Percentiles rank a stretch among this genome's conserved stretches.
phyloP scores from a whole-genome alignment of 768 basidiomycete genomes.

The Kwoniella mangroviensis region DNA sequence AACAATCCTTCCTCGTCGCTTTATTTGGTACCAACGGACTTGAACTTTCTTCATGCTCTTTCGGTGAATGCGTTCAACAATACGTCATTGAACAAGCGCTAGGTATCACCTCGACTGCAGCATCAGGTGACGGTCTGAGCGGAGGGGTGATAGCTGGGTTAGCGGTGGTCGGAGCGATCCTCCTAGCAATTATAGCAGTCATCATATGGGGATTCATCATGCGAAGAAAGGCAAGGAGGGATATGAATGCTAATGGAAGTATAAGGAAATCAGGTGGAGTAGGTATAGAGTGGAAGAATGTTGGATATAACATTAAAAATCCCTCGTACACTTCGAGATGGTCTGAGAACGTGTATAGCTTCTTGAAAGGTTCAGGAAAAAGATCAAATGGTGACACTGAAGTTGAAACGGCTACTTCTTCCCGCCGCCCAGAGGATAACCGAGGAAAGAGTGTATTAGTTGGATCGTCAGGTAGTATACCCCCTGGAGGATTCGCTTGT shows the following conservation, averaged over 20 bases:
- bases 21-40: constrained; percentile 79
- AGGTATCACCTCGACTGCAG: constrained; percentile 44
- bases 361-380: constrained; percentile 39
- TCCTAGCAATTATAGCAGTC: constrained; percentile 66
- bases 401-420: constrained; percentile 3
- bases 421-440: neutral
- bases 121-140: constrained; percentile 63
- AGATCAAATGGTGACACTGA: neutral
- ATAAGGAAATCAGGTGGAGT: constrained; percentile 62
- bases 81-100: constrained; percentile 69
- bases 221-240: constrained; percentile 68
- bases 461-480: constrained; percentile 70
- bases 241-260: constrained; percentile 56
- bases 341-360: constrained; percentile 8
- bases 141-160: constrained; percentile 89
- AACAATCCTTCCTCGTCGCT: constrained; percentile 68
- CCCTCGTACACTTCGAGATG: neutral
- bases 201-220: constrained; percentile 67
- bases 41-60: constrained; percentile 72
- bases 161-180: constrained; percentile 75
- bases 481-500: constrained; percentile 84
- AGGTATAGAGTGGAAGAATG: constrained; percentile 69
- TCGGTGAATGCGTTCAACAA: constrained; percentile 88
- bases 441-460: constrained; percentile 73
- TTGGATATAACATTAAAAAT: constrained; percentile 68